Base-by-base conservation (phyloP, 2,329 filamentous ascomycete genomes). In the Fusarium zealandicum region DNA sequence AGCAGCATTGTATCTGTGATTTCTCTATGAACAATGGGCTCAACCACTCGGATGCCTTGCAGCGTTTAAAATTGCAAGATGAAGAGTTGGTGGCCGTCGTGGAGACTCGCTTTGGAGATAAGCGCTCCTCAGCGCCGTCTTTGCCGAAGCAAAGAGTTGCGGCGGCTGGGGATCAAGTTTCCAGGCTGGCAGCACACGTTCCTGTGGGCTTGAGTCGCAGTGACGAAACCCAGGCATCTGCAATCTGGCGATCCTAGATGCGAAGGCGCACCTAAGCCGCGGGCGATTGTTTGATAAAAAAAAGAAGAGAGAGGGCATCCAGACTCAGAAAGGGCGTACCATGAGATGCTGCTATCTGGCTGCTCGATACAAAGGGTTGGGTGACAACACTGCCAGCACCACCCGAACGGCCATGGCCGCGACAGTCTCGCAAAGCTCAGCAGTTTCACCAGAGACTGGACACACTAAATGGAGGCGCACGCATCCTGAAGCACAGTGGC, bases 1-100 rank as follows among this genome's bases (percentile, higher is more conserved):
- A 59, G 62, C 66, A 61, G 56, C 64, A 59, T 63, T 68, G 66
- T 68, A 68, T 68, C 60, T 61, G 66, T 68, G 66, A 68, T 65
- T 66, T 67, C 59, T 63, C 61, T 65, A 65, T 68, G 59, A 66
- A 64, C 59, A 59, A 60, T 61, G 66, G 60, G 59, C 58, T 42
- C 64, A 58, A 60, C 47, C 53, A 63, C 58, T 59, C 50, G 51
- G 51, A 60, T 22, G 57, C 58, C 64, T 41, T 61, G 63, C 66
- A 65, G 47, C 65, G 56, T 67, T 66, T 66, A 66, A 56, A 68
- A 68, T 68, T 68, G 66, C 66, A 45, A 65, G 64, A 63, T 52
- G 56, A 60, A 40, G 62, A 55, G 62, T 50, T 60, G 64, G 65
- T 58, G 52, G 51, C 61, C 53, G 49, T 54, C 57, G 45, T 54